phyloP scores from a whole-genome alignment of 352 stramenopile species.

The Globisporangium polare region DNA sequence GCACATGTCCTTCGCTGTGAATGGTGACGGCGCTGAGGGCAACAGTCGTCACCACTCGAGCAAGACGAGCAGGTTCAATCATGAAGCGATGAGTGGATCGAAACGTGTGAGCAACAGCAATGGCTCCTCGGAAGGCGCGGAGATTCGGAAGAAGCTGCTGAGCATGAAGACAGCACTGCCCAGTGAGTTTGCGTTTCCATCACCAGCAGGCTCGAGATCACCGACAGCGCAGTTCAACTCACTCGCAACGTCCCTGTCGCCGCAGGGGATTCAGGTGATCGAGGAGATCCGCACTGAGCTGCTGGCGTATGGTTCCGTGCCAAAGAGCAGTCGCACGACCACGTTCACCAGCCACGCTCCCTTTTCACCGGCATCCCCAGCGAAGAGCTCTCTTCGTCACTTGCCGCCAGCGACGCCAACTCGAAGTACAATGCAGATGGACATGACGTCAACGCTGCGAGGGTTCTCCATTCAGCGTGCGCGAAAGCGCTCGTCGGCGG shows the following conservation, averaged over 20 bases:
- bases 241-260: slow-evolving; percentile 20
- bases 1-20: slow-evolving; percentile 16
- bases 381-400: neutral
- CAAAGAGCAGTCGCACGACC: slow-evolving; percentile 17
- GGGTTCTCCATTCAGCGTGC: slow-evolving; percentile 26
- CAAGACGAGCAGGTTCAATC: slow-evolving; percentile 5
- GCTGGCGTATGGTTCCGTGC: slow-evolving; percentile 19
- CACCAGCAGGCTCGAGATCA: neutral
- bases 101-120: neutral
- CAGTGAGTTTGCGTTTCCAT: neutral
- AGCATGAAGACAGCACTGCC: slow-evolving; percentile 21
- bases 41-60: slow-evolving; percentile 6
- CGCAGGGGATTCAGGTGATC: slow-evolving; percentile 37
- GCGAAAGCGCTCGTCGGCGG: slow-evolving; percentile 8
- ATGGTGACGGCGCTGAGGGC: slow-evolving; percentile 8
- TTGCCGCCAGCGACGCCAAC: slow-evolving; percentile 8
- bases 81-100: neutral
- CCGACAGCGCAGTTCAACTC: neutral
- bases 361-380: neutral
- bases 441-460: slow-evolving; percentile 22
- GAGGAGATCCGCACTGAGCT: slow-evolving; percentile 44
- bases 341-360: slow-evolving; percentile 12
- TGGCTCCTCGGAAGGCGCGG: slow-evolving; percentile 15
- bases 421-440: slow-evolving; percentile 5
- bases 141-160: slow-evolving; percentile 34